These are phyloP conservation scores for Colletotrichum gloeosporioides DNA, from an alignment of 2,329 filamentous ascomycete species.

Conservation along the genomic window DNA sequence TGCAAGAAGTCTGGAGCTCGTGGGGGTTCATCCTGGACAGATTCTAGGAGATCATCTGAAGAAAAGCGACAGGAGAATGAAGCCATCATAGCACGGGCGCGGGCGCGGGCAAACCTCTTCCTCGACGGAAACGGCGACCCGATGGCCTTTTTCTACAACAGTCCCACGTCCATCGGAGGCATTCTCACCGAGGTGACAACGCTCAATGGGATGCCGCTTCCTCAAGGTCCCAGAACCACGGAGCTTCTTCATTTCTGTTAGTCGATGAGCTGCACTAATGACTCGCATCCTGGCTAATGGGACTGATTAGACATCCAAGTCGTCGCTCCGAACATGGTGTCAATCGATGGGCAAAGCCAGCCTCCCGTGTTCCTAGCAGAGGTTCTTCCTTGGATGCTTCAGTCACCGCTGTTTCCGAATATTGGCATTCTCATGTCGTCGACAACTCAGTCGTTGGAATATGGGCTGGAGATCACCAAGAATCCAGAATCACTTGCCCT, in stretches of 20 bases:
- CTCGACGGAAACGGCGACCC: slow-evolving; percentile 26
- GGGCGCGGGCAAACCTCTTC: slow-evolving; percentile 8
- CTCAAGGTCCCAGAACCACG: slow-evolving; percentile 24
- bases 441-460: slow-evolving; percentile 29
- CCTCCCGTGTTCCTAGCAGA: slow-evolving; percentile 26
- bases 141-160: slow-evolving; percentile 21
- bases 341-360: slow-evolving; percentile 32
- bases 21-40: not conserved
- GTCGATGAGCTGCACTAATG: not conserved
- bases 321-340: slow-evolving; percentile 33
- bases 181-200: slow-evolving; percentile 33
- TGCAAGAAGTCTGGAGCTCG: not conserved
- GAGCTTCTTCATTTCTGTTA: slow-evolving; percentile 33
- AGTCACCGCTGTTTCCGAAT: slow-evolving; percentile 33
- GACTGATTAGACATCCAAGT: slow-evolving; percentile 25
- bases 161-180: slow-evolving; percentile 21
- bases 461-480: slow-evolving; percentile 23
- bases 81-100: not conserved
- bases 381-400: slow-evolving; percentile 33
- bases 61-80: not conserved
- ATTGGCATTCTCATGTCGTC: slow-evolving; percentile 34
- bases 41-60: not conserved
- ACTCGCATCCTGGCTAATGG: not conserved
- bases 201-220: slow-evolving; percentile 40
- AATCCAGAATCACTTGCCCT: slow-evolving; percentile 30